These are phyloP conservation scores for Bodo saltans DNA, from an alignment of 78 protist species.

Conservation along the genomic window DNA sequence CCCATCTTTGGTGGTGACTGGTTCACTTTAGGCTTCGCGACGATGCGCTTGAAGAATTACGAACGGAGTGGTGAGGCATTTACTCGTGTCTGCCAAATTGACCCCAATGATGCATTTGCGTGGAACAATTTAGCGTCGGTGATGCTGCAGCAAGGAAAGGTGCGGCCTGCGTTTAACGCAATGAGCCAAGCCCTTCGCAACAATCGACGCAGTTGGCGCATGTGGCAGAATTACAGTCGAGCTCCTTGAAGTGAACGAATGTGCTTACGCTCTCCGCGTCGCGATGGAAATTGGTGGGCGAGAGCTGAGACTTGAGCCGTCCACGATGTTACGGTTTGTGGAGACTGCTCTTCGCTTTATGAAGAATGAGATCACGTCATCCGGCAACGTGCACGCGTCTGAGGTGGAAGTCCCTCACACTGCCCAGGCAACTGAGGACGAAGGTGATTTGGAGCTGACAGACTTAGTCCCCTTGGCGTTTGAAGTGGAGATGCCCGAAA, in stretches of 20 bases:
- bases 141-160: neutral
- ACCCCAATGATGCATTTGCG: slow-evolving; percentile 1
- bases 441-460: neutral
- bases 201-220: neutral
- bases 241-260: neutral
- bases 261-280: neutral
- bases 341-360: neutral
- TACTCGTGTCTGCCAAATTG: slow-evolving; percentile 9
- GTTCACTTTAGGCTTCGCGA: slow-evolving; percentile 19
- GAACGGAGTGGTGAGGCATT: neutral
- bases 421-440: neutral
- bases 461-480: neutral
- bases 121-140: slow-evolving; percentile 8
- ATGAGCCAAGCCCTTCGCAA: neutral
- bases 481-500: neutral
- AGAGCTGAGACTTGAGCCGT: neutral
- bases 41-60: neutral
- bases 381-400: neutral
- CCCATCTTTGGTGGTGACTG: slow-evolving; percentile 24
- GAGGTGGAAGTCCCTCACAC: neutral
- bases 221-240: slow-evolving; percentile 15
- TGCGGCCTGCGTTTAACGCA: neutral
- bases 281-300: neutral
- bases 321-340: neutral
- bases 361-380: neutral